Evolutionary conservation across 2,329 filamentous ascomycete species (phyloP), one percentile per base, ranked within the genome.

Genomic region (Neoascochyta sp.): DNA sequence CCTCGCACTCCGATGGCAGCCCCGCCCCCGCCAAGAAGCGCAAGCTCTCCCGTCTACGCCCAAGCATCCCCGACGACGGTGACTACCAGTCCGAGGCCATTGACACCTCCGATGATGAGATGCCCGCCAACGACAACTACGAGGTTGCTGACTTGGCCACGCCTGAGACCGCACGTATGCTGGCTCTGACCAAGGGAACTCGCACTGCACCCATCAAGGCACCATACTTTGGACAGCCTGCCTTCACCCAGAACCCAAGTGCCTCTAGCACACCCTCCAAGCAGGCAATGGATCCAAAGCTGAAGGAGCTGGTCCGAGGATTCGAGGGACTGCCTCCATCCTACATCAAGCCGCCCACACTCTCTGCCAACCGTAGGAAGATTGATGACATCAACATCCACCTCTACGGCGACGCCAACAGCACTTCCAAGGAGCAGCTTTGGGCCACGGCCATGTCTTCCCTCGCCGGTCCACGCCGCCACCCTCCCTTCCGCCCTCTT

Each of bases 21-120:
- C 4, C 27, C 7, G 36, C 42, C 2, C 34, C 33, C 4, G 17
- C 29, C 9, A 49, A 49, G 36, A 43, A 37, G 20, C 36, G 32
- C 17, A 45, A 37, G 22, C 22, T 34, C 4, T 24, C 20, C 6
- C 36, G 25, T 11, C 16, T 34, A 4, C 29, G 30, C 2, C 12
- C 25, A 4, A 27, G 21, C 1, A 22, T 20, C 4, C 29, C 34
- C 15, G 29, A 36, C 5, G 21, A 33, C 3, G 39, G 45, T 2
- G 45, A 50, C 25, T 45, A 40, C 20, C 45, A 52, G 5, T 52
- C 47, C 16, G 26, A 40, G 5, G 28, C 23, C 14, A 36, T n/a
- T n/a, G n/a, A n/a, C n/a, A n/a, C n/a, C n/a, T n/a, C n/a, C n/a
- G 4, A 27, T 8, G 16, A 20, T 5, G 11, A 18, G 13, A 11